phyloP scores from a whole-genome alignment of 805 yeast species.

The Priceomyces fermenticarens region DNA sequence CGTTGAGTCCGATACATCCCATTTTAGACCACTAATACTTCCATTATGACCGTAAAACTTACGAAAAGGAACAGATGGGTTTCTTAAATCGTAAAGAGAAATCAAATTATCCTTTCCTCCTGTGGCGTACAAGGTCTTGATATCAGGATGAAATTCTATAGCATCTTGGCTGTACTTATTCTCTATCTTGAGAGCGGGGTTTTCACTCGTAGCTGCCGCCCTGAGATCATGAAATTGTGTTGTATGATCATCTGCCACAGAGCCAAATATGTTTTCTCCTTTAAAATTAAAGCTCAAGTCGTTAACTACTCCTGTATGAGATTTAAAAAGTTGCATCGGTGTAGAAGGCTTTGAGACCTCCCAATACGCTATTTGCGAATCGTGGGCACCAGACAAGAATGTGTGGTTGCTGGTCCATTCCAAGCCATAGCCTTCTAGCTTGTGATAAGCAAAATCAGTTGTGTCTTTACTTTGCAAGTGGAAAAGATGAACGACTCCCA shows the following conservation, averaged over 20 bases:
- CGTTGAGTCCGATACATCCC: constrained; percentile 49
- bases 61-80: constrained; percentile 55
- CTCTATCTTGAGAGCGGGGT: constrained; percentile 45
- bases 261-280: constrained; percentile 51
- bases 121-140: constrained; percentile 60
- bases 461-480: constrained; percentile 20
- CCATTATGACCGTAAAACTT: constrained; percentile 64
- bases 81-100: constrained; percentile 72
- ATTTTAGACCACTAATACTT: constrained; percentile 43
- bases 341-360: constrained; percentile 42
- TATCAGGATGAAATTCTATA: constrained; percentile 59
- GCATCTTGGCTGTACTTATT: constrained; percentile 62
- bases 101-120: constrained; percentile 78
- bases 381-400: constrained; percentile 65
- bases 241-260: constrained; percentile 67
- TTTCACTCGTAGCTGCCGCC: constrained; percentile 17
- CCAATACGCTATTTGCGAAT: constrained; percentile 70
- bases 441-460: constrained; percentile 50
- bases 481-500: constrained; percentile 49
- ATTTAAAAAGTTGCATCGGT: constrained; percentile 48
- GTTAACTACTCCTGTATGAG: constrained; percentile 60
- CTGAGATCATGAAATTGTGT: constrained; percentile 63
- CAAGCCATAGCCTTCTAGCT: constrained; percentile 65
- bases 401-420: constrained; percentile 56
- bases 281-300: constrained; percentile 59